A percentile compares a stretch with the other conserved stretches of the same genome.
phyloP scores from a whole-genome alignment of 1,139 yeast species.

The Kurtzmaniella quercitrusa region DNA sequence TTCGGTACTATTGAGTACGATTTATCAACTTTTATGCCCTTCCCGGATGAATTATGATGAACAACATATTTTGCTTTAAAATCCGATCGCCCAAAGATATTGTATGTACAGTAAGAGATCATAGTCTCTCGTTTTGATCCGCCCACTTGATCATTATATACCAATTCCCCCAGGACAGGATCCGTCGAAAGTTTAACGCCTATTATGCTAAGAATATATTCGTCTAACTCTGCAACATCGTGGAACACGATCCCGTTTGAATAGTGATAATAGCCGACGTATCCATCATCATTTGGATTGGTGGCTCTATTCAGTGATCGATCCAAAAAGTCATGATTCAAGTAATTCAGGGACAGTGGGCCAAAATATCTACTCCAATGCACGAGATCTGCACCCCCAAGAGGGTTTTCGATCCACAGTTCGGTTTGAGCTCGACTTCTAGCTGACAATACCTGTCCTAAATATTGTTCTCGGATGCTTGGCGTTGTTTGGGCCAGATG shows the following conservation, averaged over 20 bases:
- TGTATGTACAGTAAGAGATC: constrained; percentile 48
- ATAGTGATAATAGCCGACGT: constrained; percentile 38
- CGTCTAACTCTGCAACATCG: constrained; percentile 24
- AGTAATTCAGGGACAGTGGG: constrained; percentile 25
- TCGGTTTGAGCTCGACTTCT: constrained; percentile 18
- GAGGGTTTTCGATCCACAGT: constrained; percentile 12
- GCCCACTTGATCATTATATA: neutral
- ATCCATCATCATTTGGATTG: constrained; percentile 33
- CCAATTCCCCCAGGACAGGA: constrained; percentile 14
- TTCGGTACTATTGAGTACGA: constrained; percentile 27
- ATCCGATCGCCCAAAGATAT: constrained; percentile 46
- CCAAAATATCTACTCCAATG: constrained; percentile 41
- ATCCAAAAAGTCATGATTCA: constrained; percentile 25
- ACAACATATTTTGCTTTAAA: constrained; percentile 36
- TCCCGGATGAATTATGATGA: constrained; percentile 12
- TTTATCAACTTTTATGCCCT: constrained; percentile 22
- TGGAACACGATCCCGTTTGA: constrained; percentile 30
- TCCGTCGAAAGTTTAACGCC: constrained; percentile 22
- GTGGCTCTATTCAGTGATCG: constrained; percentile 1
- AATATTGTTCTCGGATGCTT: constrained; percentile 24
- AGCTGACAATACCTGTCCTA: constrained; percentile 26
- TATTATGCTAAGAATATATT: constrained; percentile 24
- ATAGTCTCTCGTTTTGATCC: constrained; percentile 28
- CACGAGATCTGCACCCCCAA: constrained; percentile 39
- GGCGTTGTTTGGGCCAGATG: constrained; percentile 12